phyloP scores from a whole-genome alignment of 108 stramenopile species.

The Skeletonema tropicum region DNA sequence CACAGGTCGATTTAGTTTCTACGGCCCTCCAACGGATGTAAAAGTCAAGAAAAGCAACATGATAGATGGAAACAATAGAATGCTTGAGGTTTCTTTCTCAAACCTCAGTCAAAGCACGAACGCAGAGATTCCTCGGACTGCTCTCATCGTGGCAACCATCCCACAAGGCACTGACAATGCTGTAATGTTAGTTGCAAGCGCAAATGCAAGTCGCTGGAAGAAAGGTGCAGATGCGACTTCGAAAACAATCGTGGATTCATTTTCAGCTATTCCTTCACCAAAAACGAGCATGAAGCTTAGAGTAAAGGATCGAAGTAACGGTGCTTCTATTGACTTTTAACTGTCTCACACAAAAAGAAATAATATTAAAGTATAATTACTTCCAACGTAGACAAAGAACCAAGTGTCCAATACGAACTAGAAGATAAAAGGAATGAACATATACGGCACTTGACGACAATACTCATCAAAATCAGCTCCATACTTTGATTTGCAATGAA shows the following conservation, averaged over 20 bases:
- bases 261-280: conserved; percentile 70
- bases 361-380: neutral
- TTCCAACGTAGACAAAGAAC: neutral
- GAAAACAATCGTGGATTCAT: conserved; percentile 54
- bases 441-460: conserved; percentile 57
- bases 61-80: conserved; percentile 17
- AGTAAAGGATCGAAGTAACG: conserved; percentile 58
- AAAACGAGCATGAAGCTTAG: conserved; percentile 64
- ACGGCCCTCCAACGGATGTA: conserved; percentile 84
- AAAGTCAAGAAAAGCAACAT: conserved; percentile 63
- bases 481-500: conserved; percentile 59
- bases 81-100: conserved; percentile 73
- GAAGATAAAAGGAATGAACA: conserved; percentile 57
- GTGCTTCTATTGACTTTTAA: conserved; percentile 40
- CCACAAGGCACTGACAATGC: conserved; percentile 72
- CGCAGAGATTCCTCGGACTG: conserved; percentile 78
- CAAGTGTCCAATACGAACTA: conserved; percentile 5
- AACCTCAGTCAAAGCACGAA: conserved; percentile 76
- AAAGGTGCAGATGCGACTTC: conserved; percentile 57
- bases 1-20: conserved; percentile 81
- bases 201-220: conserved; percentile 67
- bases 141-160: conserved; percentile 72
- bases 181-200: conserved; percentile 77
- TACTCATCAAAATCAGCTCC: conserved; percentile 63
- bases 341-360: neutral